Evolutionary conservation across 2,329 filamentous ascomycete species (phyloP), one percentile per base, ranked within the genome.

Genomic region (Diaporthe aspalathi): DNA sequence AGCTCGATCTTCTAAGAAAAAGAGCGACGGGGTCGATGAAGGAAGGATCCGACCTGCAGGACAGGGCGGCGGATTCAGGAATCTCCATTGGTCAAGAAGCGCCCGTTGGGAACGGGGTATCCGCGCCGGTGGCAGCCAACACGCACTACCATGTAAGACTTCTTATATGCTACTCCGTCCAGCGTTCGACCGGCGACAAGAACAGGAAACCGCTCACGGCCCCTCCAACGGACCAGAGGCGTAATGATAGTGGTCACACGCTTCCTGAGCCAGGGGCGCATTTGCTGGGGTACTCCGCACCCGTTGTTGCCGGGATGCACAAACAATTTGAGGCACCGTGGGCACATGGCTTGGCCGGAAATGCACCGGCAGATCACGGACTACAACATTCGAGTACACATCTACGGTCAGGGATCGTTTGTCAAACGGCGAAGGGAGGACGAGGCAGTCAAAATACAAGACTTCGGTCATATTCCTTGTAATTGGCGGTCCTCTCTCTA

Each of bases 61-160:
- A 63, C 38, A 63, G 40, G 22, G 20, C 57, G 8, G n/a, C 12
- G 6, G 12, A 32, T 47, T 49, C 14, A n/a, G 20, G 17, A 11
- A 6, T 40, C 8, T 47, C 32, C 27, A 57, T 57, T 68, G 66
- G 52, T 27, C 38, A 22, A 35, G 38, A 56, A 67, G 65, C 65
- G 50, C 38, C 32, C 9, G 65, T 56, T 56, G 65, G 65, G 9
- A 16, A 47, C 49, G 45, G 24, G 47, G 50, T 43, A 16, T 54
- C 22, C 11, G 50, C 5, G 8, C 27, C 29, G 14, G 11, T 38
- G 27, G 52, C 66, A 68, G 66, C 66, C 66, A 68, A 68, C 52
- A 68, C 49, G 66, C 66, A 68, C 43, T 56, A 35, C n/a, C n/a
- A n/a, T n/a, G n/a, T n/a, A n/a, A 22, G 9, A 32, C 7, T 53